These are phyloP conservation scores for Clarireedia monteithiana DNA, from an alignment of 2,329 filamentous ascomycete species.

Conservation along the genomic window DNA sequence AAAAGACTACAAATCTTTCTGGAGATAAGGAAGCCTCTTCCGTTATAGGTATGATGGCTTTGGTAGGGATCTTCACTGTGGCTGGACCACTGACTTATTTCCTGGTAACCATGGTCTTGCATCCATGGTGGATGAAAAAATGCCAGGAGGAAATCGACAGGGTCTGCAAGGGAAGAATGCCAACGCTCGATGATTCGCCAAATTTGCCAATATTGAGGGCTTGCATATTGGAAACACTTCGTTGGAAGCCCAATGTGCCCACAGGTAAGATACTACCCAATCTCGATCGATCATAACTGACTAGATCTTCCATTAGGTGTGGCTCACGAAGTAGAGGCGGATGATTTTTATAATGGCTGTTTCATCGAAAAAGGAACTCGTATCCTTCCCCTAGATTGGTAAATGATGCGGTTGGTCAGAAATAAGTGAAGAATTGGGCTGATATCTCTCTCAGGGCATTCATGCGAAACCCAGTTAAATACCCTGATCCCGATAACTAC, in stretches of 20 bases:
- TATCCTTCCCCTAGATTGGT: slow-evolving; percentile 26
- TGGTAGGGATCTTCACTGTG: not conserved
- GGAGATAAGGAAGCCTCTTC: slow-evolving; percentile 23
- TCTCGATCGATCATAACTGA: too few relatives aligned
- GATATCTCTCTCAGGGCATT: slow-evolving; percentile 33
- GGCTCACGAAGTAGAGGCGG: slow-evolving; percentile 43
- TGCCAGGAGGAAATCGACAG: slow-evolving; percentile 37
- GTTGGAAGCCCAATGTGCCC: slow-evolving; percentile 39
- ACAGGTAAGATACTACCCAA: slow-evolving; percentile 17
- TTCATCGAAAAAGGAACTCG: slow-evolving; percentile 23
- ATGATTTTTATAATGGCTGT: slow-evolving; percentile 40
- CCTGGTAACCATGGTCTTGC: slow-evolving; percentile 9
- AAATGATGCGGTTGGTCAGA: not conserved
- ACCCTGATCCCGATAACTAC: slow-evolving; percentile 36
- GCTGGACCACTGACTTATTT: not conserved
- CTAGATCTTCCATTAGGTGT: slow-evolving; percentile 31
- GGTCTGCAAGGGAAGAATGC: slow-evolving; percentile 41
- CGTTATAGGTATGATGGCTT: not conserved
- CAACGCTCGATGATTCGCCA: slow-evolving; percentile 37
- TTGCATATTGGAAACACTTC: slow-evolving; percentile 39
- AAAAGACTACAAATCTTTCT: slow-evolving; percentile 6
- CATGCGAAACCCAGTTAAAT: slow-evolving; percentile 29
- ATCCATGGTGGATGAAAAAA: slow-evolving; percentile 7
- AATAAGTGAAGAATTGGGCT: not conserved
- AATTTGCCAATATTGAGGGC: slow-evolving; percentile 36